Evolutionary conservation across 768 basidiomycete species (phyloP).

Genomic region (Daedalea quercina): DNA sequence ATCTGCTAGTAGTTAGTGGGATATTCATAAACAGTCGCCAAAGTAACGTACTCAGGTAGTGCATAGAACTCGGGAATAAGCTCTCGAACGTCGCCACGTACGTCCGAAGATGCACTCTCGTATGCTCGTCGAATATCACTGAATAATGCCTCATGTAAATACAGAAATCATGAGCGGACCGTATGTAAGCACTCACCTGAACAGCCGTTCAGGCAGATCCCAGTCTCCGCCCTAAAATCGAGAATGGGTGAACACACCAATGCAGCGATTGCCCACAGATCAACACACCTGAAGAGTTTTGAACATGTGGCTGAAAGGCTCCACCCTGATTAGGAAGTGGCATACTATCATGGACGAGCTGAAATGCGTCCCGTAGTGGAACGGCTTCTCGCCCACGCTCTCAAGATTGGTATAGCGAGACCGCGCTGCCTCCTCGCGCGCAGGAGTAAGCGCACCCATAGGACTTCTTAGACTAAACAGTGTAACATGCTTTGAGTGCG

Average conservation of each 20-base stretch:
- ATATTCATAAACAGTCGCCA: not conserved
- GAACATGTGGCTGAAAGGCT: constrained; percentile 93
- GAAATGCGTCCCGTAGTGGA: constrained; percentile 93
- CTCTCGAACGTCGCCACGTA: constrained; percentile 89
- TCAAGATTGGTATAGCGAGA: constrained; percentile 68
- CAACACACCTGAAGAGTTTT: constrained; percentile 65
- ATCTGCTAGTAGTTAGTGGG: constrained; percentile 36
- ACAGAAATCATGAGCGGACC: constrained; percentile 7
- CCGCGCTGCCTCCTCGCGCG: constrained; percentile 67
- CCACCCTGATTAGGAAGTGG: constrained; percentile 85
- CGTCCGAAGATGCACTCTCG: constrained; percentile 76
- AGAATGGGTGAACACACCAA: too few relatives aligned
- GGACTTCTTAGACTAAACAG: constrained; percentile 64
- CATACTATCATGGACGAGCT: constrained; percentile 97
- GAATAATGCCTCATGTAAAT: not conserved
- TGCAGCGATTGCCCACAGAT: not conserved
- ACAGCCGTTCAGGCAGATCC: constrained; percentile 86
- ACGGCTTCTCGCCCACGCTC: constrained; percentile 81
- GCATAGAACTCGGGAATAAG: constrained; percentile 87
- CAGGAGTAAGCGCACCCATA: constrained; percentile 83
- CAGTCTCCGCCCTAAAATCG: constrained; percentile 77
- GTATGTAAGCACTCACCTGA: constrained; percentile 42
- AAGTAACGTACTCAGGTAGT: constrained; percentile 60
- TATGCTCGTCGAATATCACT: constrained; percentile 81
- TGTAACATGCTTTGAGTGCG: not conserved